Base-by-base conservation (phyloP, 169 alveolate species). In the Plasmodium billcollinsi region DNA sequence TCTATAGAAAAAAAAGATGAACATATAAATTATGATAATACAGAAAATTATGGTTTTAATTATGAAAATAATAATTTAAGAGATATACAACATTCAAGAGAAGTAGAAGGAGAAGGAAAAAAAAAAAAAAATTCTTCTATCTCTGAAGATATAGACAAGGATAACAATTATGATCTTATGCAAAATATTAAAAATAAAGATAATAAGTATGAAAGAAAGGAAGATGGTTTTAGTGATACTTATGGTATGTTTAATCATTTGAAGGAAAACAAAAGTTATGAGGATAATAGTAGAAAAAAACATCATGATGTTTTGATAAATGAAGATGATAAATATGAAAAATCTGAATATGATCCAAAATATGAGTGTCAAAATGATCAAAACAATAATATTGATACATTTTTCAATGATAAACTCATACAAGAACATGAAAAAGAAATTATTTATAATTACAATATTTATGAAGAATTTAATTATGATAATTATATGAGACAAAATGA, bases 381-480 rank as follows among this genome's bases (percentile, higher is more conserved):
- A 24, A 50, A 65, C 26, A 11, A 65, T 18, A 65, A 29, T 12
- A 54, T 39, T 39, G 11, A 39, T 39, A 39, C 47, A 39, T 5
- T 6, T 39, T 39, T 39, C 11, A 63, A 24, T 2, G n/a, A 62
- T 24, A 24, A 63, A 5, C 11, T 63, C 14, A 15, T 12, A 0
- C 73, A 63, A 24, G 39, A 39, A 39, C 11, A 62, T 1, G 29
- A 20, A 12, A 62, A n/a, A 62, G 20, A n/a, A 20, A 39, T 15
- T 12, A 62, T 15, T 12, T 26, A 24, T 18, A 20, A 26, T 5
- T 62, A 3, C 29, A 4, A 66, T 2, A n/a, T 14, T 14, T 56
- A 9, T 29, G 89, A 78, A 70, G 72, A 78, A 12, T 71, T 78
- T 18, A 78, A 78, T 52, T 78, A 78, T 59, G 89, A 78, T 66